Evolutionary conservation across 2,329 filamentous ascomycete genomes (phyloP).

Genomic region (Alternaria angustiovoidea): DNA sequence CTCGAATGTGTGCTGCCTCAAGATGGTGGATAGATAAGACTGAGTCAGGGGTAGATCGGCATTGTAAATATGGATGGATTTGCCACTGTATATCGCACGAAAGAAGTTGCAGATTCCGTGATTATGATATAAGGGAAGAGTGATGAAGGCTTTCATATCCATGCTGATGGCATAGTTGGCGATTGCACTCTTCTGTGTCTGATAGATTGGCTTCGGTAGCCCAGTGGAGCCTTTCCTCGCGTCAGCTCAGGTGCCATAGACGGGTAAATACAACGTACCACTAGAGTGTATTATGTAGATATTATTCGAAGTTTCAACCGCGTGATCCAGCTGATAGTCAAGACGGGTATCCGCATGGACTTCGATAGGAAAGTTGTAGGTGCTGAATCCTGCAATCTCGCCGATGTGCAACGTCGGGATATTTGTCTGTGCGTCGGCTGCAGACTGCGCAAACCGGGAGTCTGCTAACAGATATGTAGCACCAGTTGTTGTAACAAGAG

Average conservation of each 20-base stretch:
- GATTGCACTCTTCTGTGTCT: conserved; percentile 57
- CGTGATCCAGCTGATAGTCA: conserved; percentile 32
- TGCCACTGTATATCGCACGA: conserved; percentile 33
- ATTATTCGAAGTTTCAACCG: conserved; percentile 26
- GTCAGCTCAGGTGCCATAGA: not conserved
- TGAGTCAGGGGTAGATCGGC: conserved; percentile 34
- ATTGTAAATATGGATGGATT: conserved; percentile 39
- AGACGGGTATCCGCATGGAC: conserved; percentile 35
- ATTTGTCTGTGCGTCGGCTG: conserved; percentile 17
- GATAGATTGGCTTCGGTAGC: conserved; percentile 69
- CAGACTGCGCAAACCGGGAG: conserved; percentile 47
- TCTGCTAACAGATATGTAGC: conserved; percentile 33
- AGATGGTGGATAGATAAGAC: conserved; percentile 23
- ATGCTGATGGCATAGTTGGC: conserved; percentile 31
- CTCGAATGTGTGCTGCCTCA: conserved; percentile 52
- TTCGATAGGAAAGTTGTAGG: conserved; percentile 35
- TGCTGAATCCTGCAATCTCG: conserved; percentile 23
- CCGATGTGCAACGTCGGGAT: conserved; percentile 15
- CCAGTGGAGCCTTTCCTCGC: conserved; percentile 62
- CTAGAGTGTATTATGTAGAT: conserved; percentile 40
- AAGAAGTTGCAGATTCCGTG: conserved; percentile 40
- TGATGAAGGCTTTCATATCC: conserved; percentile 35
- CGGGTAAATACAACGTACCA: conserved; percentile 23
- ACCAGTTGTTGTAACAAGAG: conserved; percentile 47
- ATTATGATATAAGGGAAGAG: conserved; percentile 36